Evolutionary conservation across 306 rosid genomes (phyloP).

Genomic region (Senna siamea): DNA sequence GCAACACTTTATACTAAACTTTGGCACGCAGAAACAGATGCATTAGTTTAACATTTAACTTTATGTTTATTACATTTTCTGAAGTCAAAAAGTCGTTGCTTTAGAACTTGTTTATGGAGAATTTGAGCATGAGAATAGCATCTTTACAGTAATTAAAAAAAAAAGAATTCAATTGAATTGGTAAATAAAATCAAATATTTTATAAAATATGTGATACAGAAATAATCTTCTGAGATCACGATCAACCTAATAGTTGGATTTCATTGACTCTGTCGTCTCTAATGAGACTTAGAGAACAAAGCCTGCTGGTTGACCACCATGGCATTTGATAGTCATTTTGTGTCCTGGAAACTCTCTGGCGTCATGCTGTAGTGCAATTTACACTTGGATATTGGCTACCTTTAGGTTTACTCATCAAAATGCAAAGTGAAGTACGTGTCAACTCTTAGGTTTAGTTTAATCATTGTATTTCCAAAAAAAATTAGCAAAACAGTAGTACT

Average conservation of each 20-base stretch:
- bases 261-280: neutral
- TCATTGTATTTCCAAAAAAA: conserved; percentile 32
- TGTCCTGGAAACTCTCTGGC: conserved; percentile 35
- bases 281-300: neutral
- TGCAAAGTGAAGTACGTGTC: conserved; percentile 11
- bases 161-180: neutral
- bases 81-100: conserved; percentile 29
- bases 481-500: conserved; percentile 28
- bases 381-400: neutral
- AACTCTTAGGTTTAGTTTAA: conserved; percentile 25
- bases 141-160: neutral
- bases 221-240: too few species aligned
- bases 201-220: too few species aligned
- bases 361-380: neutral
- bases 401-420: neutral
- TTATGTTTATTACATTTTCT: conserved; percentile 1
- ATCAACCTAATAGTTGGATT: conserved; percentile 17
- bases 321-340: conserved; percentile 15
- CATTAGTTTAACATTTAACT: neutral
- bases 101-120: neutral
- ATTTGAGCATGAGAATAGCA: neutral
- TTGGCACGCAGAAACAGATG: neutral
- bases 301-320: conserved; percentile 9
- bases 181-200: too few species aligned
- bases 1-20: conserved; percentile 3